Percentiles rank a stretch among this genome's conserved stretches.
Conservation (phyloP, 257 asterid genomes). For the Forsythia suspensa region DNA sequence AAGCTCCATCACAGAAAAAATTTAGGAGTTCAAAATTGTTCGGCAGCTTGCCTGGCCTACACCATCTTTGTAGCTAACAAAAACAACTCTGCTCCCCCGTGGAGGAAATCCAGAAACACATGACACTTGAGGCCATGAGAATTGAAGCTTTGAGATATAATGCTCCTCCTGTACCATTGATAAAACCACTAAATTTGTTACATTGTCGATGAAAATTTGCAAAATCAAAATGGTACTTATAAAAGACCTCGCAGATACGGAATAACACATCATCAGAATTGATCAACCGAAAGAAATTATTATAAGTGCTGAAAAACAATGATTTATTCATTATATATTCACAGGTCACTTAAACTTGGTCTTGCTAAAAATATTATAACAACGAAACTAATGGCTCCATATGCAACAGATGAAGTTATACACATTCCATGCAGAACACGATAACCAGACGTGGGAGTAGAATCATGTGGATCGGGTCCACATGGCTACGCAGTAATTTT, state of each 20-base stretch:
- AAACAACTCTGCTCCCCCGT: constrained; percentile 70
- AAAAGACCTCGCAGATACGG: constrained; percentile 12
- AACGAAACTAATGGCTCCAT: not conserved
- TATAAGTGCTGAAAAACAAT: not conserved
- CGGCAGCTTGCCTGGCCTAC: constrained; percentile 64
- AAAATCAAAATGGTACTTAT: not conserved
- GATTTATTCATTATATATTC: not conserved
- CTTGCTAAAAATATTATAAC: not conserved
- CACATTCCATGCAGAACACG: not conserved
- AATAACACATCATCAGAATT: constrained; percentile 15
- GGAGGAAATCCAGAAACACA: constrained; percentile 75
- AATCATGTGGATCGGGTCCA: not conserved
- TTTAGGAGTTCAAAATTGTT: not conserved
- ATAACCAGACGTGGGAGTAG: not conserved
- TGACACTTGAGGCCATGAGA: constrained; percentile 89
- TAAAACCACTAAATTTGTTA: constrained; percentile 9
- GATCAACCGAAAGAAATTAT: not conserved
- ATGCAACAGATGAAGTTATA: not conserved
- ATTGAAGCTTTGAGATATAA: constrained; percentile 57
- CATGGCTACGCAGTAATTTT: not conserved
- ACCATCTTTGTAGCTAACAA: constrained; percentile 68
- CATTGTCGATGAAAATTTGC: not conserved
- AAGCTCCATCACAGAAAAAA: not conserved
- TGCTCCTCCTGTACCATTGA: constrained; percentile 79
- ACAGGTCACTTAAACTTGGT: not conserved